Evolutionary conservation across 2,329 filamentous ascomycete genomes (phyloP), one percentile per base, ranked within the genome.

Genomic region (Xylariomycetidae sp.): DNA sequence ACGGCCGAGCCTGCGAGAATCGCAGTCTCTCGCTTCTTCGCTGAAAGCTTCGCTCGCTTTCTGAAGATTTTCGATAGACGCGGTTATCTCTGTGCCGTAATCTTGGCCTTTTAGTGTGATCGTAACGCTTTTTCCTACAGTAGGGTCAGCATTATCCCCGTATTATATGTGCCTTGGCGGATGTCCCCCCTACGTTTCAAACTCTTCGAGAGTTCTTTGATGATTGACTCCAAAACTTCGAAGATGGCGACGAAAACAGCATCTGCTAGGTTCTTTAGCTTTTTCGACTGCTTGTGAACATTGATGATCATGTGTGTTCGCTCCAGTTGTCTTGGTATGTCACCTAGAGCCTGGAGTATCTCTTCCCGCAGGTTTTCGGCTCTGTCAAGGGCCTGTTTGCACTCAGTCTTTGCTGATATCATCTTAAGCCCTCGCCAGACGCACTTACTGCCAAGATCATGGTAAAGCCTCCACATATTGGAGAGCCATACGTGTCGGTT

Each of bases 381-480:
- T 31, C 37, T 32, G 26, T 36, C 37, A 5, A 39, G 23, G 19
- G 37, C 37, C 37, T 34, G 29, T 6, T 12, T 5, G 2, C 25
- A 15, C 17, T 35, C 10, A 35, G 32, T 2, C 23, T 14, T n/a
- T 19, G n/a, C 14, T 16, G 29, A 23, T 13, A 23, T 32, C 9
- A 29, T 12, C 3, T n/a, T 19, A n/a, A n/a, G n/a, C n/a, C n/a
- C n/a, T 12, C 12, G 6, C 6, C n/a, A 13, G n/a, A 12, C 6
- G 6, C 7, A 25, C 15, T 40, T 15, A 44, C 39, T 9, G 27
- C 29, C 22, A 45, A 29, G 18, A 43, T 43, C 5, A 43, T 13
- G 2, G 42, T 39, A n/a, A 45, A 45, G 3, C 42, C 42, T 6
- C 42, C 40, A 19, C 42, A 43, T 18, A 45, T 45, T 2, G 31